Base-by-base conservation (phyloP, 1,139 yeast genomes). In the Zygoascus meyerae region DNA sequence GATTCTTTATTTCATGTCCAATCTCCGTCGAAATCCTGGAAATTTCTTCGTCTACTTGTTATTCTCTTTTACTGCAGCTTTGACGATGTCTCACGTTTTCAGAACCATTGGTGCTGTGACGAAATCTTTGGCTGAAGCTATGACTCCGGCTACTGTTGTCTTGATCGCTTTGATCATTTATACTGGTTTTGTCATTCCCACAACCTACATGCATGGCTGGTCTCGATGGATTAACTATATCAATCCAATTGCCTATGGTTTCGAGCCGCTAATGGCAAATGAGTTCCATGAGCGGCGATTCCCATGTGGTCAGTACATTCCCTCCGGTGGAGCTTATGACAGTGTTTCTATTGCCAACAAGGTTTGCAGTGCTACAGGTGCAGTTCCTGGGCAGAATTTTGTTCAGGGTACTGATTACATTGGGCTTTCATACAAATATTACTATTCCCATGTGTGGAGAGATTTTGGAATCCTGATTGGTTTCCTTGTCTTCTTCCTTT, bases 161-260 rank as follows among this genome's bases (percentile, higher is more conserved):
- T 67, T 85, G 55, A 66, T 82, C 51, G 81, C 78, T 2, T 60
- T 84, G 64, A 71, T 79, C n/a, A 74, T 83, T 62, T 83, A 74
- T 65, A 79, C 87, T n/a, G 94, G 94, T 50, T 85, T 83, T 64
- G 81, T 79, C 31, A 72, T 84, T 52, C 92, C 92, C 32, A 75
- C 75, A 46, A 75, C 77, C 8, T 71, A 73, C 48, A 81, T 84
- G 84, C 74, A 77, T 50, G 83, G 85, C 28, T 85, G 94, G 94
- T 77, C 85, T 33, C 72, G 83, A 53, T 86, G 94, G 92, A 78
- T 85, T 57, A 81, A 80, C 65, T 84, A 81, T 59, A 63, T 84
- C 48, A 77, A 85, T 57, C 94, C 94, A 0, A 67, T 84, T 43
- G 81, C 78, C 5, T 85, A 84, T 57, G 74, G 77, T 4, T 83